A percentile compares a stretch with the other conserved stretches of the same genome.
phyloP scores from a whole-genome alignment of 805 yeast species.

The Wickerhamomyces queroliae region DNA sequence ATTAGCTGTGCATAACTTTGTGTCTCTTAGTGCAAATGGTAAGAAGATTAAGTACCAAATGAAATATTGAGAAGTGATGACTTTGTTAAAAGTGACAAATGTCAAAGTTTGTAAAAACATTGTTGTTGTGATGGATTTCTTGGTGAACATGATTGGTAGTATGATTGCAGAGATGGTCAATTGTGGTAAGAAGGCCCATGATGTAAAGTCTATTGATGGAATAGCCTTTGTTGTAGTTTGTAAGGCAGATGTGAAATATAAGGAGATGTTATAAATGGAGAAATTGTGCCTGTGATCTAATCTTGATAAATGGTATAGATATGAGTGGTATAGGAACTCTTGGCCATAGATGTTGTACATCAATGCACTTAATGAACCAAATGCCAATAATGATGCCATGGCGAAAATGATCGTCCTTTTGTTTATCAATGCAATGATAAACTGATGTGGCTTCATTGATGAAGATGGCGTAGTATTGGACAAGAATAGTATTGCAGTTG shows the following conservation, averaged over 20 bases:
- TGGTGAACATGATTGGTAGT: constrained; percentile 48
- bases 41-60: constrained; percentile 87
- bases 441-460: constrained; percentile 6
- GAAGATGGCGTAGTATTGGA: constrained; percentile 12
- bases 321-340: constrained; percentile 73
- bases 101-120: constrained; percentile 72
- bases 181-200: constrained; percentile 83
- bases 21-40: constrained; percentile 60
- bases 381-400: constrained; percentile 34
- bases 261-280: constrained; percentile 72
- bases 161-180: constrained; percentile 50
- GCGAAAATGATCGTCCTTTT: constrained; percentile 35
- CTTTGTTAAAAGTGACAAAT: constrained; percentile 77
- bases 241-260: constrained; percentile 54
- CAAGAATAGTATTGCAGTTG: constrained; percentile 53
- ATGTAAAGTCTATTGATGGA: constrained; percentile 31
- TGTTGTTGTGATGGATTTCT: constrained; percentile 39
- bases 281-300: constrained; percentile 95
- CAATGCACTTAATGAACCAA: constrained; percentile 38
- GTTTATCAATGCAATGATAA: constrained; percentile 32
- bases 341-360: constrained; percentile 72
- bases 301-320: constrained; percentile 75
- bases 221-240: background rate
- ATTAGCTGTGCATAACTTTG: constrained; percentile 27
- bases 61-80: constrained; percentile 91